Base-by-base conservation (phyloP, 768 basidiomycete genomes). In the Lactarius sp. region DNA sequence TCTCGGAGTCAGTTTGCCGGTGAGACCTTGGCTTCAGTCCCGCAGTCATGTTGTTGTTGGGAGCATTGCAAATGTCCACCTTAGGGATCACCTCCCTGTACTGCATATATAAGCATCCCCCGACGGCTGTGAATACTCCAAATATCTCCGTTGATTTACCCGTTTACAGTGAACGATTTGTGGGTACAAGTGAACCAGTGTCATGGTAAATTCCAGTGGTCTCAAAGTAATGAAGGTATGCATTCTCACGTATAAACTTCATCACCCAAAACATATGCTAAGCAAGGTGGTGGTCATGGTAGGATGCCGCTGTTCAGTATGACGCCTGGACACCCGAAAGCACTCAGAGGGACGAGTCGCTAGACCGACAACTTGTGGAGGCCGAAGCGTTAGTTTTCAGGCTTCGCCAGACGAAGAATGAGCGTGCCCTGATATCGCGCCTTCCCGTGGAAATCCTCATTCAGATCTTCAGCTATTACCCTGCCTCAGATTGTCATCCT, bases 391-490 rank as follows among this genome's bases (percentile, higher is more conserved):
- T 53, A 10, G 62, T 59, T 31, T 36, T 50, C 47, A 22, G 14
- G 0, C 65, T 66, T 51, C 65, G 62, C 20, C 65, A 51, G 47
- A 52, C 22, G 44, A 66, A 65, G 42, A 66, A 66, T 16, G 39
- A 50, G n/a, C 62, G 62, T 49, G 65, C 65, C 16, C 62, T 55
- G 6, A 54, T 66, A 39, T 57, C 65, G 12, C 61, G 62, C 52
- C 52, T 66, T 20, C 65, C 65, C 2, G 52, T 66, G 34, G 65
- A 66, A 16, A 64, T 66, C 34, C 65, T 66, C 37, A 44, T 50
- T 4, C 62, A 66, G 3, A 34, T 66, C 37, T 66, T 66, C 56
- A 59, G 65, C 56, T 66, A 64, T 52, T 37, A 41, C 18, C 20
- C 62, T n/a, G 61, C 65, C 7, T 65, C 62, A 12, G 62, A 64